Evolutionary conservation across 1,284 basidiomycete species (phyloP).

Genomic region (Agroathelia rolfsii): DNA sequence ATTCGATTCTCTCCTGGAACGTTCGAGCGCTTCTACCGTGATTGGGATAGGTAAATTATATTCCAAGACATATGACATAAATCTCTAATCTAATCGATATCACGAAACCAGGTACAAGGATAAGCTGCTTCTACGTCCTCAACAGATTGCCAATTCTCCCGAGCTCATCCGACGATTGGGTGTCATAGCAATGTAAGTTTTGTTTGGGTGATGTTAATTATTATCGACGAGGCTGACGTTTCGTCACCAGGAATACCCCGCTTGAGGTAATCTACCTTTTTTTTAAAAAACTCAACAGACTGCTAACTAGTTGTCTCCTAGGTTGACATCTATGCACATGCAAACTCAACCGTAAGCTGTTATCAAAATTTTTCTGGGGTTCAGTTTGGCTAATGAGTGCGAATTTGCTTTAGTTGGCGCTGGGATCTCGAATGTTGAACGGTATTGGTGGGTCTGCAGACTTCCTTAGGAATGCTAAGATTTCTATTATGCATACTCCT

Average conservation of each 20-base stretch:
- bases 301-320: too few relatives aligned
- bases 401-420: too few relatives aligned
- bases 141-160: slow-evolving; percentile 43
- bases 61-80: neutral
- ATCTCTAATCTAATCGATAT: slow-evolving; percentile 29
- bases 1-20: slow-evolving; percentile 38
- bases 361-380: too few relatives aligned
- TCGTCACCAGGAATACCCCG: too few relatives aligned
- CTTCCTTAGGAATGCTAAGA: slow-evolving; percentile 40
- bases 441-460: slow-evolving; percentile 41
- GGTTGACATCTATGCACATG: slow-evolving; percentile 32
- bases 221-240: too few relatives aligned
- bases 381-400: too few relatives aligned
- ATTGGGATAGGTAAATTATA: too few relatives aligned
- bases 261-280: slow-evolving; percentile 33
- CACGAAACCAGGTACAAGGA: slow-evolving; percentile 40
- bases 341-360: slow-evolving; percentile 43
- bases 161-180: slow-evolving; percentile 41
- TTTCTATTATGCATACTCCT: slow-evolving; percentile 45
- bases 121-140: slow-evolving; percentile 39
- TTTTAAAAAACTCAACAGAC: too few relatives aligned
- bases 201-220: too few relatives aligned
- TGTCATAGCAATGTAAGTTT: slow-evolving; percentile 43
- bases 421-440: slow-evolving; percentile 34
- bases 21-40: slow-evolving; percentile 14